Percentiles rank a stretch among this genome's conserved stretches.
Conservation (phyloP, 176 grass and related monocot species). For the Echinochloa phyllopogon region DNA sequence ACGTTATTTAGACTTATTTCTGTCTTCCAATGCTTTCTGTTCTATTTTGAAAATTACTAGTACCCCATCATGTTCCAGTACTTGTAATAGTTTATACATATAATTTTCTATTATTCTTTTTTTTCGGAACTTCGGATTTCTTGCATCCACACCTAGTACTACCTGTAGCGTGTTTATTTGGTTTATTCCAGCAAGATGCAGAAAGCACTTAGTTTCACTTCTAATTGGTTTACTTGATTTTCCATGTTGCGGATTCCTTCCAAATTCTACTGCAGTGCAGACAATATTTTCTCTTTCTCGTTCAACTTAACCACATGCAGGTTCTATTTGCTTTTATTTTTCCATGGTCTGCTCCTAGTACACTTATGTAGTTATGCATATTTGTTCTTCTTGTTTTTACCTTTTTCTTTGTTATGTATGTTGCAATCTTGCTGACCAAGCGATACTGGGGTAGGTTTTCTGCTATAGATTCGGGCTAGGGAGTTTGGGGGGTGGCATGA, state of each 20-base stretch:
- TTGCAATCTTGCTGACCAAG: not conserved
- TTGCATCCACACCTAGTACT: constrained; percentile 10
- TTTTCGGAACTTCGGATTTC: not conserved
- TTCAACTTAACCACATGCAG: not conserved
- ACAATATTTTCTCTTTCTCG: not conserved
- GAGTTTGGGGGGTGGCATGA: not conserved
- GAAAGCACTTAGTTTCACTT: not conserved
- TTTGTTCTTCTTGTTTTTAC: not conserved
- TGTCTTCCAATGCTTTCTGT: constrained; percentile 28
- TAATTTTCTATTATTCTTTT: not conserved
- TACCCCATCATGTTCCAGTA: not conserved
- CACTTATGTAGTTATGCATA: not conserved
- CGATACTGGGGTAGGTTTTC: not conserved
- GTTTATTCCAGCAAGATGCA: not conserved
- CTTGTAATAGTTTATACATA: not conserved
- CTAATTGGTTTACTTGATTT: not conserved
- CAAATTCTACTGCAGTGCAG: not conserved
- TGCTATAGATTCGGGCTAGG: constrained; percentile 1
- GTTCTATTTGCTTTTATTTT: constrained; percentile 7
- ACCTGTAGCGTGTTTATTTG: not conserved
- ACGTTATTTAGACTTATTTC: constrained; percentile 29
- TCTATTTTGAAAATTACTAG: not conserved
- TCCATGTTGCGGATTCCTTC: not conserved
- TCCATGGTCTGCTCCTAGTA: not conserved
- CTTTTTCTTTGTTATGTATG: not conserved